phyloP scores from a whole-genome alignment of 2,329 filamentous ascomycete genomes.

The Scytalidium sp. region DNA sequence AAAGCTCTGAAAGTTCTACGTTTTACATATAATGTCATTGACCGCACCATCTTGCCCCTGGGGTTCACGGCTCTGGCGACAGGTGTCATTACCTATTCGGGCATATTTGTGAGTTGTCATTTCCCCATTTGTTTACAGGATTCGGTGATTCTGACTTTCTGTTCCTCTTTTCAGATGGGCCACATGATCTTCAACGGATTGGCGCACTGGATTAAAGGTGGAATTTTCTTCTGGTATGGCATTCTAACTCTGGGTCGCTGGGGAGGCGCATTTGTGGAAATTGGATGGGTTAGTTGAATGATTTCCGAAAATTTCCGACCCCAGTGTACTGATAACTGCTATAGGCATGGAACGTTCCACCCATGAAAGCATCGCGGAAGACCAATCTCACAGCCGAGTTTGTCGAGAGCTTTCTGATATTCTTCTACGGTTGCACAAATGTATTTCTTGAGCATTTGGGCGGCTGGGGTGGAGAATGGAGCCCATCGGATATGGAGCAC shows the following conservation, averaged over 20 bases:
- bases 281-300: constrained; percentile 66
- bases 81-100: constrained; percentile 73
- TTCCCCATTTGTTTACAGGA: background rate
- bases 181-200: constrained; percentile 71
- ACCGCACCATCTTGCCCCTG: constrained; percentile 74
- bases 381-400: constrained; percentile 78
- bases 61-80: constrained; percentile 71
- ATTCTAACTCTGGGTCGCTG: constrained; percentile 83
- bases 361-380: constrained; percentile 54
- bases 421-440: constrained; percentile 84
- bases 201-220: constrained; percentile 92
- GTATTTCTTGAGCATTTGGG: constrained; percentile 89
- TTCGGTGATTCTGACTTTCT: constrained; percentile 7
- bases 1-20: constrained; percentile 56
- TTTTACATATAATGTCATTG: constrained; percentile 63
- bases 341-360: constrained; percentile 88
- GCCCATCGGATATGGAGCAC: constrained; percentile 81
- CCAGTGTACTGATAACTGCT: constrained; percentile 15
- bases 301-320: background rate
- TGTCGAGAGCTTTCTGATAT: constrained; percentile 85
- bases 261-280: constrained; percentile 84
- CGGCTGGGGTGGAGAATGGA: constrained; percentile 69
- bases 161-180: constrained; percentile 51
- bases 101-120: constrained; percentile 70
- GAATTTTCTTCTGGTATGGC: constrained; percentile 93